A percentile compares a stretch with the other conserved stretches of the same genome.
phyloP scores from a whole-genome alignment of 1,284 basidiomycete genomes.

The Pyrrhoderma lamaoense region DNA sequence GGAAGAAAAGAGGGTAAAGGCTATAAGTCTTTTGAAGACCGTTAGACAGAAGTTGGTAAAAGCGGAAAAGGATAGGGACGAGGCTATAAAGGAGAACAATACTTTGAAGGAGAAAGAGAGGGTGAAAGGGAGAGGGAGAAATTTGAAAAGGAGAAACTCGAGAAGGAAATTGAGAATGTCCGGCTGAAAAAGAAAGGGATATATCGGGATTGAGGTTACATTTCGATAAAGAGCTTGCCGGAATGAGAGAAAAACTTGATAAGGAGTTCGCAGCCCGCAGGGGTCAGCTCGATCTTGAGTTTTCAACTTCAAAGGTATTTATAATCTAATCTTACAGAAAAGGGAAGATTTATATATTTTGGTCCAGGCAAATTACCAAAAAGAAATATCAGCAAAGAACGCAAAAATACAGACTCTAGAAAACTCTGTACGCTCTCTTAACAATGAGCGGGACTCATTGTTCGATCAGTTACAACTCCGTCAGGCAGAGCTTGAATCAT shows the following conservation, averaged over 20 bases:
- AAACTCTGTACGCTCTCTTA: conserved; percentile 56
- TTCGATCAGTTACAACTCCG: conserved; percentile 82
- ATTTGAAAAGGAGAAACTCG: conserved; percentile 47
- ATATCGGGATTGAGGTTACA: conserved; percentile 57
- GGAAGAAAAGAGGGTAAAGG: conserved; percentile 93
- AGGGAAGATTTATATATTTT: background rate
- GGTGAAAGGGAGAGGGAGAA: conserved; percentile 58
- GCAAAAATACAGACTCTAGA: conserved; percentile 67
- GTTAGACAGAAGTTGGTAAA: conserved; percentile 90
- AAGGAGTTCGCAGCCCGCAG: conserved; percentile 60
- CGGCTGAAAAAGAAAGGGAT: conserved; percentile 68
- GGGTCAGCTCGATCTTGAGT: conserved; percentile 72
- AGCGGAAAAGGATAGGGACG: conserved; percentile 87
- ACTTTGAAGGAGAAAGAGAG: conserved; percentile 49
- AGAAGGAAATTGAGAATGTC: conserved; percentile 51
- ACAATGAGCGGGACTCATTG: conserved; percentile 64
- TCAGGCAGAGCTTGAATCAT: conserved; percentile 82
- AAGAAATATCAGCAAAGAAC: conserved; percentile 57
- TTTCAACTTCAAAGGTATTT: conserved; percentile 67
- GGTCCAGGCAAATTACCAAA: conserved; percentile 57
- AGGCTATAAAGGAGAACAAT: conserved; percentile 50
- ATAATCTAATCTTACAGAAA: conserved; percentile 1
- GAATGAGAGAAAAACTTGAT: conserved; percentile 61
- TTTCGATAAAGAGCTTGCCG: conserved; percentile 70
- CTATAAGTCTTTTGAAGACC: conserved; percentile 82